Evolutionary conservation across 257 asterid genomes (phyloP), one percentile per base, ranked within the genome.

Genomic region (Gardenia jasminoides): DNA sequence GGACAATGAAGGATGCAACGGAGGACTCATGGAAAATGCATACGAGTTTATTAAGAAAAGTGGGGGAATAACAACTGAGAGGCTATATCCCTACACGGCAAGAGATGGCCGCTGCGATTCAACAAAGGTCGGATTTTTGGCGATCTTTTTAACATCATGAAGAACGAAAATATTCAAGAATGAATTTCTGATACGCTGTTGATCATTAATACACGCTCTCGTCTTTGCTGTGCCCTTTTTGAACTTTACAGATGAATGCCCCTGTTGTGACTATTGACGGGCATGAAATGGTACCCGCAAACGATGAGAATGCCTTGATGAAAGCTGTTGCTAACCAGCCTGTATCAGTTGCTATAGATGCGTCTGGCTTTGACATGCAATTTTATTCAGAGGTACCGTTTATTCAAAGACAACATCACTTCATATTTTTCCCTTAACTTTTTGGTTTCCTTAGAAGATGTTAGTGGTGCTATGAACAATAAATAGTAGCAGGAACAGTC

Each of bases 241-340:
- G 80, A 54, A 24, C 74, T 76, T 79, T 69, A 58, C 31, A 92
- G 98, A 80, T 84, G 91, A 94, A 94, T 83, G 86, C 88, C 19
- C 98, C 97, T 0, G 90, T 78, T 10, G 98, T 94, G 84, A 80
- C 47, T 82, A 92, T 94, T 28, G 98, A 94, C 76, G 97, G 97
- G 36, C 87, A 90, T 33, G 97, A 94, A 81, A 87, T 82, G 71
- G 97, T 94, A 72, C 98, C 97, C 1, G 89, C 1, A 72, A 90
- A 91, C 39, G 80, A 94, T 19, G 98, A 94, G 82, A 69, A 84
- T 13, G 98, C 97, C 61, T 86, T 94, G 84, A 80, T 86, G 97
- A 91, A 91, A 87, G 97, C 98, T 33, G 97, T 92, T 17, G 91
- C 91, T 0, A 90, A 92, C 85, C 98, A 94, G 84, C 97, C 97